These are phyloP conservation scores for Abrus precatorius DNA, from an alignment of 306 rosid species.

Conservation along the genomic window DNA sequence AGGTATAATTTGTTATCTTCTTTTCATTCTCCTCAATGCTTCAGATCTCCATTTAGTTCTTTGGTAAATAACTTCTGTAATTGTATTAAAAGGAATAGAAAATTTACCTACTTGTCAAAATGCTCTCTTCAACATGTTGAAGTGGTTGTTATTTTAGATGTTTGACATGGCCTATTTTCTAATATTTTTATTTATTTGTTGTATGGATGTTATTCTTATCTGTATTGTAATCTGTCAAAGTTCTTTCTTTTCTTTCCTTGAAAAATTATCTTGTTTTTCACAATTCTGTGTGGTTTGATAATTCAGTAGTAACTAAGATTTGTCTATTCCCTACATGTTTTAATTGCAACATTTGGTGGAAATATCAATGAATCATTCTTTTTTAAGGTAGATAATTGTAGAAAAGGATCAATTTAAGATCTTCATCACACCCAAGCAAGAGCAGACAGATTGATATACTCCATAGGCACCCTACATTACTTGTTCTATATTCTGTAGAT, in stretches of 20 bases:
- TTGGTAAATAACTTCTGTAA: neutral
- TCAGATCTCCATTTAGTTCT: conserved; percentile 28
- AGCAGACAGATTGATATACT: neutral
- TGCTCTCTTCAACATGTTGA: conserved; percentile 29
- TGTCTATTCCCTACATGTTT: conserved; percentile 1
- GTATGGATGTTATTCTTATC: conserved; percentile 12
- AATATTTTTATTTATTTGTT: neutral
- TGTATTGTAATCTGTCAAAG: conserved; percentile 3
- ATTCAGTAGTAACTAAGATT: conserved; percentile 10
- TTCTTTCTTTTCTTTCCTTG: neutral
- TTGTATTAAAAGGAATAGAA: conserved; percentile 5
- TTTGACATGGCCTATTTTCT: conserved; percentile 11
- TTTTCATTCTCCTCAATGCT: conserved; percentile 21
- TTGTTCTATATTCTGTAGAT: conserved; percentile 13
- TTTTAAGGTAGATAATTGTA: conserved; percentile 19
- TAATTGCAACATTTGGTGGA: conserved; percentile 18
- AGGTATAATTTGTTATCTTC: conserved; percentile 63
- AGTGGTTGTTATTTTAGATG: conserved; percentile 22
- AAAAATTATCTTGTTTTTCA: neutral
- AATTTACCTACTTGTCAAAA: neutral
- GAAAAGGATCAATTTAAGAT: conserved; percentile 18
- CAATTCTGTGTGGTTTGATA: conserved; percentile 32
- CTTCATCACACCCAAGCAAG: conserved; percentile 11
- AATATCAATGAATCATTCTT: conserved; percentile 32
- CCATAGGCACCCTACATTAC: conserved; percentile 1